phyloP scores from a whole-genome alignment of 2,329 filamentous ascomycete species.

The Diaporthe vaccinii region DNA sequence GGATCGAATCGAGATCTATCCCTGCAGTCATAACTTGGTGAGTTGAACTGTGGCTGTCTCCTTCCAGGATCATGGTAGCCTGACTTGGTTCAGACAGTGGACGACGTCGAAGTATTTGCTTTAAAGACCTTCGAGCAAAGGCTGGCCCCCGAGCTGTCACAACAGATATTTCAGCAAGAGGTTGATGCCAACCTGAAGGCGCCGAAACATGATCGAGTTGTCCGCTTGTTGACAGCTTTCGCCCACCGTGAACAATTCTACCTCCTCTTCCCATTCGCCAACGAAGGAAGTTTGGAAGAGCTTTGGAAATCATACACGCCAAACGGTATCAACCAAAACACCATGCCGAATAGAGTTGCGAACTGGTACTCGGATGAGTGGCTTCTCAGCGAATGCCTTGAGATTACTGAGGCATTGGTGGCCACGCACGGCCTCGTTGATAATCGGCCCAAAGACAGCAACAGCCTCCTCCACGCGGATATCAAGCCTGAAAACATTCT shows the following conservation, averaged over 20 bases:
- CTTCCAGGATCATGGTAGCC: no score
- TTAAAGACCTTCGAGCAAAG: background rate
- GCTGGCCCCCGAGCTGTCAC: background rate
- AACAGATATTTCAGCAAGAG: background rate
- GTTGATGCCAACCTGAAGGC: background rate
- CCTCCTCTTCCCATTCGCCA: background rate
- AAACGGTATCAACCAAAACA: rapidly evolving
- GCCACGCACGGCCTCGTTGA: background rate
- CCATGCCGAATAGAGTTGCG: no score
- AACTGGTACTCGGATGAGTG: background rate
- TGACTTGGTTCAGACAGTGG: no score
- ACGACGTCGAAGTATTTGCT: no score
- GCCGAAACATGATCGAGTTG: background rate
- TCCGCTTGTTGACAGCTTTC: background rate
- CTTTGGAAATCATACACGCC: background rate
- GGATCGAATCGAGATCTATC: background rate
- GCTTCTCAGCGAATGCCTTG: background rate
- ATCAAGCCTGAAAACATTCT: conserved; percentile 23
- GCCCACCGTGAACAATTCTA: background rate
- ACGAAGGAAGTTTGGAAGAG: background rate
- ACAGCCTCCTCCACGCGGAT: background rate
- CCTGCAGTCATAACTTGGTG: background rate
- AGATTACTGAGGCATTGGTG: background rate
- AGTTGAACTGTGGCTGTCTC: background rate
- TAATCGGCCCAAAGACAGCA: rapidly evolving